phyloP scores from a whole-genome alignment of 805 yeast species.

The Metschnikowia santaceciliae region DNA sequence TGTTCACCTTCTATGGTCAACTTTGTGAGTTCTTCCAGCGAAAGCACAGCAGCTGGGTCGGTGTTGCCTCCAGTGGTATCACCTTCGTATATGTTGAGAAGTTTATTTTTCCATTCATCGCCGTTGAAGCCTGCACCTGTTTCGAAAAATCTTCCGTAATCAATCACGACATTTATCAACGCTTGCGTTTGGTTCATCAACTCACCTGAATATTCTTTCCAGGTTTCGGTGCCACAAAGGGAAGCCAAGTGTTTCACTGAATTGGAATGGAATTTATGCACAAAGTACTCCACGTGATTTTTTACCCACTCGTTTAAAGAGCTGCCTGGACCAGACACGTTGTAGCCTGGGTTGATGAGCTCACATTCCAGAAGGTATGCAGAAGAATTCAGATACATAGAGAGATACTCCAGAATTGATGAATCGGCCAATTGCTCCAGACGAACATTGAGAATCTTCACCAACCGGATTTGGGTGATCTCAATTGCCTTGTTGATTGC shows the following conservation, averaged over 20 bases:
- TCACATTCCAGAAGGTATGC: constrained; percentile 82
- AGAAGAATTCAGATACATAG: constrained; percentile 61
- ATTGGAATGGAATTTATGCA: constrained; percentile 51
- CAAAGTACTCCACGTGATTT: constrained; percentile 61
- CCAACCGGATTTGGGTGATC: constrained; percentile 69
- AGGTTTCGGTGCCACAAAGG: constrained; percentile 62
- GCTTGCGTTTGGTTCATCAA: constrained; percentile 27
- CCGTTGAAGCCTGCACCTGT: constrained; percentile 24
- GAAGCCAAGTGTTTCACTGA: constrained; percentile 44
- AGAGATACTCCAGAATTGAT: constrained; percentile 57
- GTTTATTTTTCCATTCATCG: constrained; percentile 21
- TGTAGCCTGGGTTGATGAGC: constrained; percentile 64
- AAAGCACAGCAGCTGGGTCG: neutral
- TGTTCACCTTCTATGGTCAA: constrained; percentile 18
- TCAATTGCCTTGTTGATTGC: constrained; percentile 67
- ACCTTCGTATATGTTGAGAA: constrained; percentile 23
- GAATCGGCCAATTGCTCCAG: constrained; percentile 62
- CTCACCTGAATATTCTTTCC: constrained; percentile 71
- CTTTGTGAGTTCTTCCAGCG: neutral
- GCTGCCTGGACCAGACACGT: constrained; percentile 46
- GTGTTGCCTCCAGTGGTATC: neutral
- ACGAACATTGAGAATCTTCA: constrained; percentile 73
- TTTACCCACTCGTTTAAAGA: constrained; percentile 60
- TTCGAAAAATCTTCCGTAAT: constrained; percentile 23
- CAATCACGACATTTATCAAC: constrained; percentile 22